Evolutionary conservation across 2,329 filamentous ascomycete genomes (phyloP).

Genomic region (Nannizziopsis barbatae): DNA sequence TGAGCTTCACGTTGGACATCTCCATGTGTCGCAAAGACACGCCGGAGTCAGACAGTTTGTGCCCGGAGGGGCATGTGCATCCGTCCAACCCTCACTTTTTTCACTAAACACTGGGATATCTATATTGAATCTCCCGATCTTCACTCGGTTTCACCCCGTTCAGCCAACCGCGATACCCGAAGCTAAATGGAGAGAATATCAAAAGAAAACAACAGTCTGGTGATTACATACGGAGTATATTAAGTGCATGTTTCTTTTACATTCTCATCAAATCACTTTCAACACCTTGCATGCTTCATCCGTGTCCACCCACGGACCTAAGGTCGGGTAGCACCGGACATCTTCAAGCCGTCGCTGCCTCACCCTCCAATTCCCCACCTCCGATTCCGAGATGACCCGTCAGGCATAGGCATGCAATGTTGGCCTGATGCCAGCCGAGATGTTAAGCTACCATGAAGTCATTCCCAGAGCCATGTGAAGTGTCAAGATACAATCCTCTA

Average conservation of each 20-base stretch:
- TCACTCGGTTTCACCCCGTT: too few species aligned
- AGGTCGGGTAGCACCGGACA: slow-evolving; percentile 7
- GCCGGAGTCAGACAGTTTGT: too few species aligned
- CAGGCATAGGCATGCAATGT: slow-evolving; percentile 1
- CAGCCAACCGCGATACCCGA: too few species aligned
- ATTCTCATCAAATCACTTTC: not conserved
- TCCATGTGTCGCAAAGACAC: too few species aligned
- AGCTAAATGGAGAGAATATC: not conserved
- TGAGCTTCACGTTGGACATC: too few species aligned
- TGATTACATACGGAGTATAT: not conserved
- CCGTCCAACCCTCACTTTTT: too few species aligned
- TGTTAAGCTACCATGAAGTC: too few species aligned
- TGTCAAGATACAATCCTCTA: slow-evolving; percentile 4
- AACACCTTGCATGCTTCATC: not conserved
- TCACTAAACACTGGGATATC: too few species aligned
- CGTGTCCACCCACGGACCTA: not conserved
- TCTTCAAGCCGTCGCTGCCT: slow-evolving; percentile 1
- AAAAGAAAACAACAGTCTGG: not conserved
- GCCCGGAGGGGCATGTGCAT: too few species aligned
- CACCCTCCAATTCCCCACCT: not conserved
- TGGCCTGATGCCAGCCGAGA: not conserved
- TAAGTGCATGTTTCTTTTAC: not conserved
- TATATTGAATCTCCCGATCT: too few species aligned
- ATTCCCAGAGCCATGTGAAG: not conserved
- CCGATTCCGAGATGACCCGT: slow-evolving; percentile 1